Evolutionary conservation across 2,329 filamentous ascomycete genomes (phyloP).

Genomic region (Clonostachys chloroleuca): DNA sequence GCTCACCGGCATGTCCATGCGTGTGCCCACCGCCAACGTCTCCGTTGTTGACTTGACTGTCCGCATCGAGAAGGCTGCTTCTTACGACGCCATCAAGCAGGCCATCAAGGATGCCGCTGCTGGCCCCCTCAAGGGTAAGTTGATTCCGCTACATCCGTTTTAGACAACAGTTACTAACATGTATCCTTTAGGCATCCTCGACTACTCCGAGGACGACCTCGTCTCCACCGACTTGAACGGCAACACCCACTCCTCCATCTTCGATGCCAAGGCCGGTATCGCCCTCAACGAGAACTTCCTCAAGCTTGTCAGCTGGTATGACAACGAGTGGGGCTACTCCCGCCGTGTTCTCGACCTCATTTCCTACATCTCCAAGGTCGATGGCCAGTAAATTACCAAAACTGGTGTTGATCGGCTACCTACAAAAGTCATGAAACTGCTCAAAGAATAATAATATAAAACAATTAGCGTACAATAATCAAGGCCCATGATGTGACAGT

Average conservation of each 20-base stretch:
- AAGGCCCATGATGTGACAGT: too few species aligned
- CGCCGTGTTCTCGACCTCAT: conserved; percentile 85
- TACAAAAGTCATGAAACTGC: too few species aligned
- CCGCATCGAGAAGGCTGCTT: conserved; percentile 86
- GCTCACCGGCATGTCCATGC: conserved; percentile 99
- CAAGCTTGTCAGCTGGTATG: conserved; percentile 98
- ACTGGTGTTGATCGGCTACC: conserved; percentile 3
- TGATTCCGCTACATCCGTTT: neutral
- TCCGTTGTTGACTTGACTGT: conserved; percentile 96
- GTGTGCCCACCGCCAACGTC: conserved; percentile 97
- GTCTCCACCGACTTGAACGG: conserved; percentile 94
- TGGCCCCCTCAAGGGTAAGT: conserved; percentile 78
- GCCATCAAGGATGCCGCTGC: conserved; percentile 84
- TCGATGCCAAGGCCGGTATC: conserved; percentile 99
- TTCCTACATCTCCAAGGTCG: conserved; percentile 75
- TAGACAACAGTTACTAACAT: conserved; percentile 6
- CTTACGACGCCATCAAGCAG: conserved; percentile 89
- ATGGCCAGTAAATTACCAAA: conserved; percentile 44
- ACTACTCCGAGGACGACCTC: conserved; percentile 94
- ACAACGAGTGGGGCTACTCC: conserved; percentile 99
- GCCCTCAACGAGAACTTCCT: conserved; percentile 97
- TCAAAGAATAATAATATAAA: conserved; percentile 6
- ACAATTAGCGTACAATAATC: conserved; percentile 1
- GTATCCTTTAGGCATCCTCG: conserved; percentile 64
- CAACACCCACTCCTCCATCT: conserved; percentile 92